Evolutionary conservation across 2,329 filamentous ascomycete species (phyloP), one percentile per base, ranked within the genome.

Genomic region (Seiridium unicorne): DNA sequence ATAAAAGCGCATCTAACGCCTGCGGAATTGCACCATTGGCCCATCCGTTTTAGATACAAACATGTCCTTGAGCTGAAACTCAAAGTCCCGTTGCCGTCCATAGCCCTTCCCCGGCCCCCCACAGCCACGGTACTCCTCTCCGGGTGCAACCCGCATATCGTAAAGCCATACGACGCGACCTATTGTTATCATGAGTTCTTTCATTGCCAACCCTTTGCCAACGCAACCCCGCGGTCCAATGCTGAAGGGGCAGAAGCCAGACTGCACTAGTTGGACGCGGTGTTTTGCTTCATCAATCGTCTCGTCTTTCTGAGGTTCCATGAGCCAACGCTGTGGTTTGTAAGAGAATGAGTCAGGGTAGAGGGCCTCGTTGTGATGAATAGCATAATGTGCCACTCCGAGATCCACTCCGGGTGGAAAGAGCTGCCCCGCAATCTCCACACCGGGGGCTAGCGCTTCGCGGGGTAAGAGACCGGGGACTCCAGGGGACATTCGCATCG

Each of bases 241-340:
- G 51, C 83, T 87, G 67, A 92, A 92, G 1, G 91, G 89, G 63
- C 88, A 91, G 74, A 90, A 93, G 1, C 90, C 90, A 38, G 80
- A 81, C 54, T 88, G 83, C 2, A 89, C 88, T 6, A 77, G 57
- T 85, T 82, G 2, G 80, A 79, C 59, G 82, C 81, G 4, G 75
- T 81, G 1, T 80, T 42, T 42, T 42, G 38, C 38, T 42, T 42
- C 38, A 7, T 42, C 79, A 38, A 70, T 65, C 60, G 71, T 72
- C 40, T 74, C 65, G 13, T 54, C 60, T 72, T 80, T 70, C 64
- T 67, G 66, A 49, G 75, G 77, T 5, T 81, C 83, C 2, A 74
- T 73, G 13, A 89, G 76, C 88, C 88, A 90, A 31, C 88, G 82
- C 76, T 90, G 87, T 0, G 88, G 88, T 2, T 79, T 68, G 68